These are phyloP conservation scores for Piromyces finnis DNA, from an alignment of 192 early-diverging fungal species.

Conservation along the genomic window DNA sequence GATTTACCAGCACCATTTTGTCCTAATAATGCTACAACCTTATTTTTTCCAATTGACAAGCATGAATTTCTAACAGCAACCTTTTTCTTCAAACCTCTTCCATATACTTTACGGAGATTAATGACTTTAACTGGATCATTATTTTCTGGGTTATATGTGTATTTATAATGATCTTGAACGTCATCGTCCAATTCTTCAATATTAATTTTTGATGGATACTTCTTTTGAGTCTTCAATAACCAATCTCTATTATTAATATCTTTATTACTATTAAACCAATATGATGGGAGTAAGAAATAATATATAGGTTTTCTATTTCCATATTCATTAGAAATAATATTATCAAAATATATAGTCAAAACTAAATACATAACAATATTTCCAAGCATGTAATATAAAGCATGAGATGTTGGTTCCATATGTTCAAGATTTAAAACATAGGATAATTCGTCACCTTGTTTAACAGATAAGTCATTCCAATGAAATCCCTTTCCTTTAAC, in stretches of 20 bases:
- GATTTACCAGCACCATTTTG: constrained; percentile 65
- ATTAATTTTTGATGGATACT: neutral
- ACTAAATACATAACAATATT: constrained; percentile 20
- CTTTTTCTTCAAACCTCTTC: neutral
- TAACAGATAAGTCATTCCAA: neutral
- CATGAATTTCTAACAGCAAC: neutral
- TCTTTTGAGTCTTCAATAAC: constrained; percentile 11
- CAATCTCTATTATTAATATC: constrained; percentile 8
- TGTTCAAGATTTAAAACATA: neutral
- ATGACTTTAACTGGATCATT: constrained; percentile 21
- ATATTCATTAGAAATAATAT: constrained; percentile 56
- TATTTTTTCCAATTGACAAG: neutral
- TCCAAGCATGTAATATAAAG: neutral
- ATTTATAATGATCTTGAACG: neutral
- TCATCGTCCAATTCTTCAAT: neutral
- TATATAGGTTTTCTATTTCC: constrained; percentile 20
- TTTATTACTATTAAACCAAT: constrained; percentile 33
- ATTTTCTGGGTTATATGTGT: neutral
- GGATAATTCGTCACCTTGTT: neutral
- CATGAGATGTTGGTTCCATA: neutral
- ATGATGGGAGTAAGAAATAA: constrained; percentile 48
- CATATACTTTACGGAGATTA: constrained; percentile 35
- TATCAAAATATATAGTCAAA: constrained; percentile 51
- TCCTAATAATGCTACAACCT: constrained; percentile 35
- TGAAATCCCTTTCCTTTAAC: neutral